Base-by-base conservation (phyloP, 208 protist species). In the Wallacemonas sp. region DNA sequence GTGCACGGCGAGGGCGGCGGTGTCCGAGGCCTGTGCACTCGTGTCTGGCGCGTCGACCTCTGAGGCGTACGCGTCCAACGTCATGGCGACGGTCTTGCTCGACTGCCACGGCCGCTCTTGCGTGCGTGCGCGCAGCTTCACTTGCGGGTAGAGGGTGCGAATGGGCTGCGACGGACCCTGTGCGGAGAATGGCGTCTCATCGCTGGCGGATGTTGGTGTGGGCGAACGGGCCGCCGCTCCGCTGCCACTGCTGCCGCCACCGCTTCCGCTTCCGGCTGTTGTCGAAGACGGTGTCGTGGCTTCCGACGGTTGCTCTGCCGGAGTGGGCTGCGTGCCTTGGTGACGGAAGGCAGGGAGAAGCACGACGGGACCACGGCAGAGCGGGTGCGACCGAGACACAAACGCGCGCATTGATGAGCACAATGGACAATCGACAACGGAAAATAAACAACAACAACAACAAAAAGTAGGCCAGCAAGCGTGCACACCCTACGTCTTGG, bases 121-220 rank as follows among this genome's bases (percentile, higher is more conserved):
- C 23, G 74, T 79, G 28, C 66, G 73, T 41, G 74, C 74, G 28
- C 74, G 74, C 44, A 79, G 61, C 28, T 61, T 62, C 20, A 79
- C 65, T 22, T 61, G 70, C 38, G 74, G 74, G 54, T 79, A 72
- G 33, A 79, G 61, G 14, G 74, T 55, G 31, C 65, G 68, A 42
- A 59, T 59, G 16, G 52, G 52, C 8, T 14, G 26, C 12, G 52
- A 59, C 3, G 52, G 52, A 28, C 57, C 57, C 36, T 4, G 18
- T 23, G 31, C 16, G 10, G 50, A 41, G 5, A 7, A 36, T 5
- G 29, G 0, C 50, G 8, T 8, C 8, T 32, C 50, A 41, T 41
- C 36, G 31, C 23, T 41, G 50, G 10, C 18, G 7, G 18, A n/a
- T n/a, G n/a, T n/a, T n/a, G n/a, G n/a, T n/a, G n/a, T n/a, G n/a